These are phyloP conservation scores for Calonectria hawksworthii DNA, from an alignment of 2,329 filamentous ascomycete genomes.

Conservation along the genomic window DNA sequence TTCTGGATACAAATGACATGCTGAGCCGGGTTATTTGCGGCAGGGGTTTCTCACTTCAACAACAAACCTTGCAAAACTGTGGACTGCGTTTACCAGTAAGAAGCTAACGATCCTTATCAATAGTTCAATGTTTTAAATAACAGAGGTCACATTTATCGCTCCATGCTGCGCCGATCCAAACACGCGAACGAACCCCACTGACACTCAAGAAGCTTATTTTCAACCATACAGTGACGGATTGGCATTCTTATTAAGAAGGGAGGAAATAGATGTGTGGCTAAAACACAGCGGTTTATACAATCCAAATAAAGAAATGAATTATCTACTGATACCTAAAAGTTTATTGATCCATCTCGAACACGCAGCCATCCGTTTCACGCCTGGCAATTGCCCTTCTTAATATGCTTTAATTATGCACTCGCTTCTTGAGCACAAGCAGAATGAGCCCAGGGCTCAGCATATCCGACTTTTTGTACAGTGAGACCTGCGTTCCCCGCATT, in stretches of 20 bases:
- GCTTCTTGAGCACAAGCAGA: background rate
- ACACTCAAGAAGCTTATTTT: background rate
- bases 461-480: background rate
- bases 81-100: background rate
- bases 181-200: background rate
- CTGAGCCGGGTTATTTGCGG: background rate
- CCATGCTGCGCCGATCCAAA: background rate
- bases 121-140: background rate
- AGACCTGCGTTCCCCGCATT: background rate
- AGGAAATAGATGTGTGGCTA: background rate
- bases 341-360: background rate
- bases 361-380: background rate
- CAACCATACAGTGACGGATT: background rate
- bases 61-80: background rate
- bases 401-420: background rate
- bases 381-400: background rate
- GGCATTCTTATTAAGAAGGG: background rate
- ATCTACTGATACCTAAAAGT: background rate
- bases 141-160: background rate
- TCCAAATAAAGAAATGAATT: background rate
- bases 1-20: constrained; percentile 5
- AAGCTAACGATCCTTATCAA: background rate
- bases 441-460: background rate
- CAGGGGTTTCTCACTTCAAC: background rate
- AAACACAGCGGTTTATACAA: background rate